Conservation (phyloP, 805 yeast species). For the Metschnikowia shivogae region DNA sequence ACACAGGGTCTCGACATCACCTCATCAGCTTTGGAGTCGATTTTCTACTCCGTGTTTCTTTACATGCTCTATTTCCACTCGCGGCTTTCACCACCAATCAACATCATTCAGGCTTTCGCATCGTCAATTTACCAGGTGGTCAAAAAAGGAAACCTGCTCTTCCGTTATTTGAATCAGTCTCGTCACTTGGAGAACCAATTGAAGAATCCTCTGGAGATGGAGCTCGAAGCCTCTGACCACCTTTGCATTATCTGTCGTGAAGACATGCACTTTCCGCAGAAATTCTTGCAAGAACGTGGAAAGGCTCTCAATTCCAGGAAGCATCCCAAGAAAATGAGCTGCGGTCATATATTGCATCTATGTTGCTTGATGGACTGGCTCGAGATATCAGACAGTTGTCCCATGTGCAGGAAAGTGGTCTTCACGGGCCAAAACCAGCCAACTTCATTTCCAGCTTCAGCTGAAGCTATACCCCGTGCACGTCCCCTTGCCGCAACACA, state of each 20-base stretch:
- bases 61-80: conserved; percentile 34
- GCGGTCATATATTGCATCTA: conserved; percentile 86
- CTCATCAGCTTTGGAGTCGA: conserved; percentile 38
- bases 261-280: conserved; percentile 58
- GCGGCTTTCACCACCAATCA: conserved; percentile 30
- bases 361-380: conserved; percentile 93
- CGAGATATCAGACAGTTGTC: conserved; percentile 89
- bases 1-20: conserved; percentile 54
- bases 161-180: conserved; percentile 50
- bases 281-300: conserved; percentile 24
- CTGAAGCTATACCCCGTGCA: not conserved
- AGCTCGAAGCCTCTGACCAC: conserved; percentile 54
- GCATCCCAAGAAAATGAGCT: conserved; percentile 69
- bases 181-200: conserved; percentile 62
- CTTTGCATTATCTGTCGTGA: conserved; percentile 89
- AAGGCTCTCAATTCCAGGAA: conserved; percentile 31
- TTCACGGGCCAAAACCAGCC: conserved; percentile 17
- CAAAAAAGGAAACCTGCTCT: conserved; percentile 39
- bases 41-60: conserved; percentile 28
- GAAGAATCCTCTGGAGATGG: conserved; percentile 57
- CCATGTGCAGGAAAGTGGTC: conserved; percentile 79
- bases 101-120: conserved; percentile 43
- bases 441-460: not conserved
- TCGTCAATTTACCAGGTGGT: conserved; percentile 33
- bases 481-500: not conserved